phyloP scores from a whole-genome alignment of 352 stramenopile genomes.

The Globisporangium acanthophoron region DNA sequence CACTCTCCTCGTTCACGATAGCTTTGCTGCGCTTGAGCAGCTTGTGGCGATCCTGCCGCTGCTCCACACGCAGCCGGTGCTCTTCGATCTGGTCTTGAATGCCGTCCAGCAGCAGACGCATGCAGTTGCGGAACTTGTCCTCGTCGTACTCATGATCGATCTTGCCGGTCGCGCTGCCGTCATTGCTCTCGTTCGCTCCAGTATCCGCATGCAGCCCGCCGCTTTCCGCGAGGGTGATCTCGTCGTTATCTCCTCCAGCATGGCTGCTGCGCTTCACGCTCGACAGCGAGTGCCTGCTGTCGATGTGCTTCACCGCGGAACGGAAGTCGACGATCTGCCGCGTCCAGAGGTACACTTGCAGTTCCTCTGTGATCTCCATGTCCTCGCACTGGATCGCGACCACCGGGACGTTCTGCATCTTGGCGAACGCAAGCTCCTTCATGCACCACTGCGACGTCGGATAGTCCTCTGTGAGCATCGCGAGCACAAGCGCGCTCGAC shows the following conservation, averaged over 20 bases:
- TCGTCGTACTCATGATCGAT: constrained; percentile 42
- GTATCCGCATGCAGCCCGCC: background rate
- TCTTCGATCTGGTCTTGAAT: constrained; percentile 84
- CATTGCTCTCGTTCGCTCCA: constrained; percentile 6
- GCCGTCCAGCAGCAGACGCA: constrained; percentile 68
- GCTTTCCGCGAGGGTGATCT: background rate
- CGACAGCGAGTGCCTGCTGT: background rate
- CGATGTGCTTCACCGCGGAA: constrained; percentile 23
- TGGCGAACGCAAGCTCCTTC: constrained; percentile 83
- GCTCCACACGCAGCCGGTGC: constrained; percentile 42
- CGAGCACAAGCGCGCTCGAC: constrained; percentile 65
- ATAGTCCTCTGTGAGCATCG: constrained; percentile 73
- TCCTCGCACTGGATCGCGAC: constrained; percentile 83
- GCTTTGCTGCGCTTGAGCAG: constrained; percentile 19
- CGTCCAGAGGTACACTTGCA: constrained; percentile 86
- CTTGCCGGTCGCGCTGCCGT: constrained; percentile 13
- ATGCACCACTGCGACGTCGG: constrained; percentile 79
- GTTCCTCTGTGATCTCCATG: constrained; percentile 76
- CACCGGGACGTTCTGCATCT: constrained; percentile 79
- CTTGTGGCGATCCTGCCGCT: constrained; percentile 31
- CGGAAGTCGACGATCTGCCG: constrained; percentile 81
- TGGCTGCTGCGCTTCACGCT: constrained; percentile 10
- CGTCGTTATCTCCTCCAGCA: constrained; percentile 7
- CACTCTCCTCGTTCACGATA: constrained; percentile 10
- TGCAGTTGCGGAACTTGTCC: constrained; percentile 53